A percentile compares a stretch with the other conserved stretches of the same genome.
Conservation (phyloP, 305 asterid species). For the Ruellia speciosa region DNA sequence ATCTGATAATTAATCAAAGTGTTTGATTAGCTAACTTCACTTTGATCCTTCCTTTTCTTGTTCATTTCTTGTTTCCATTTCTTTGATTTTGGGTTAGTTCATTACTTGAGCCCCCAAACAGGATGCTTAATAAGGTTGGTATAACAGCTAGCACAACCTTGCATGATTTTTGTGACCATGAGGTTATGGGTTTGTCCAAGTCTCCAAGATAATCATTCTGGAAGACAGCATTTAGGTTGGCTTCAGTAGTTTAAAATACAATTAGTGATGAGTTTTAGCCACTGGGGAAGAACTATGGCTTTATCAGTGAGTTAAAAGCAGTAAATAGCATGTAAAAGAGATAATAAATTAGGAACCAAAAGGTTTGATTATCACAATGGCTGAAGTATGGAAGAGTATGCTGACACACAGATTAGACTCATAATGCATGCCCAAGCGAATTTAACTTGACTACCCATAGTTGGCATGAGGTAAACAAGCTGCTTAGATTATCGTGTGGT, state of each 20-base stretch:
- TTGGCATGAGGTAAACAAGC: constrained; percentile 3
- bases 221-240: too few species aligned
- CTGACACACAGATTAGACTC: constrained; percentile 3
- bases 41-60: neutral
- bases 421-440: constrained; percentile 4
- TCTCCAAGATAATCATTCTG: neutral
- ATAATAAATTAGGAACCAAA: constrained; percentile 1
- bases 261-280: constrained; percentile 7
- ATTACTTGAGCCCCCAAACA: constrained; percentile 1
- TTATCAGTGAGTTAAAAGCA: constrained; percentile 3
- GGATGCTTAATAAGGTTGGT: neutral
- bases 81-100: constrained; percentile 13
- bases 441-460: constrained; percentile 1
- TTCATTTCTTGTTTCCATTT: constrained; percentile 3
- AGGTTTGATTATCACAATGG: neutral
- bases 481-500: constrained; percentile 9
- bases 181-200: neutral
- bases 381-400: neutral
- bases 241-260: neutral
- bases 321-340: constrained; percentile 8
- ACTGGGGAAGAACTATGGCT: constrained; percentile 5
- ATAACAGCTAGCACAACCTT: too few species aligned
- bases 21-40: neutral
- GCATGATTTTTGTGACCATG: constrained; percentile 11
- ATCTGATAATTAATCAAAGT: neutral